Evolutionary conservation across 805 yeast species (phyloP).

Genomic region (Kodamaea lidongshanica): DNA sequence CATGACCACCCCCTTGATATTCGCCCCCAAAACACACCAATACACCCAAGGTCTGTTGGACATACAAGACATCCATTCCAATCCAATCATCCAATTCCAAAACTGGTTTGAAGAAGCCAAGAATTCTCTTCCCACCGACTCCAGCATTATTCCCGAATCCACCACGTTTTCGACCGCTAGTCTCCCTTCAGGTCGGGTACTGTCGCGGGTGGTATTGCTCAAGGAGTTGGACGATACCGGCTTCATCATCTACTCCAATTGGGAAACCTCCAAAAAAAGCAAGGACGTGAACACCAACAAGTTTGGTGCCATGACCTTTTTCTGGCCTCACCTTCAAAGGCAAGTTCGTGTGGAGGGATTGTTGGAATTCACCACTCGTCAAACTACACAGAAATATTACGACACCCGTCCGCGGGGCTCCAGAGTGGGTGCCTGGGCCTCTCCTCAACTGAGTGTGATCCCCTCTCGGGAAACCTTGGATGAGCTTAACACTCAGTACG

Average conservation of each 20-base stretch:
- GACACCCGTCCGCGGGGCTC: conserved; percentile 89
- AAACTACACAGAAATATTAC: conserved; percentile 72
- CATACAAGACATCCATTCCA: conserved; percentile 43
- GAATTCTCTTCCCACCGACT: conserved; percentile 36
- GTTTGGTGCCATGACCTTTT: conserved; percentile 77
- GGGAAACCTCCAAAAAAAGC: conserved; percentile 82
- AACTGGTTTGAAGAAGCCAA: conserved; percentile 62
- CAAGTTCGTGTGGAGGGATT: conserved; percentile 91
- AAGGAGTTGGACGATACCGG: conserved; percentile 87
- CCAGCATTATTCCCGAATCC: conserved; percentile 62
- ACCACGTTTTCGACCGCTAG: conserved; percentile 83
- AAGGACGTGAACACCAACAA: conserved; percentile 66
- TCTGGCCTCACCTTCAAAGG: conserved; percentile 87
- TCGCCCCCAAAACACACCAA: conserved; percentile 87
- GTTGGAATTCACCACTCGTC: conserved; percentile 65
- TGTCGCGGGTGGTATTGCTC: conserved; percentile 76
- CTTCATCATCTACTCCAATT: conserved; percentile 83
- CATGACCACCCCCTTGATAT: conserved; percentile 29
- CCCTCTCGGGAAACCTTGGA: conserved; percentile 60
- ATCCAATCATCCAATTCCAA: conserved; percentile 75
- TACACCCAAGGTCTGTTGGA: conserved; percentile 63
- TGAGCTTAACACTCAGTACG: conserved; percentile 38
- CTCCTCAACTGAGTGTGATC: conserved; percentile 73
- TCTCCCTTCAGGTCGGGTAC: conserved; percentile 85
- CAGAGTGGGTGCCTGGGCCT: conserved; percentile 94